Conservation (phyloP, 108 stramenopile genomes). For the Hondaea fermentalgiana region DNA sequence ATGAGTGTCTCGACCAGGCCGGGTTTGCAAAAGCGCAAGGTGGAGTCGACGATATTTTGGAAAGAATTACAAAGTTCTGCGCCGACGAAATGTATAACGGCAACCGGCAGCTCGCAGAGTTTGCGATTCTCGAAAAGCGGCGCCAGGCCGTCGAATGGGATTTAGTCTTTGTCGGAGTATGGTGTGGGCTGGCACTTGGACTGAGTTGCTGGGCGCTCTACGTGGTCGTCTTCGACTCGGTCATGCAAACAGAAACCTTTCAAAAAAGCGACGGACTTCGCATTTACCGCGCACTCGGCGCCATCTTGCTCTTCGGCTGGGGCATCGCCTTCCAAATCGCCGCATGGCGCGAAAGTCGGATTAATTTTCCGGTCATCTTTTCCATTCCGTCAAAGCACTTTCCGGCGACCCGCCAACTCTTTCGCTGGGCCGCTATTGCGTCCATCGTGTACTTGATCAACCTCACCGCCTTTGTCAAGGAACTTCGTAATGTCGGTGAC, state of each 20-base stretch:
- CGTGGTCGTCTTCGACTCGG: neutral
- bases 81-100: neutral
- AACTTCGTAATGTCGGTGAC: neutral
- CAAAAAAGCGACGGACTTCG: neutral
- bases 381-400: neutral
- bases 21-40: neutral
- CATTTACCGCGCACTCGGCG: neutral
- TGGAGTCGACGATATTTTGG: neutral
- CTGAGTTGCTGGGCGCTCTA: neutral
- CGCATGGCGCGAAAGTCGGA: neutral
- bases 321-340: neutral
- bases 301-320: neutral
- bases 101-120: neutral
- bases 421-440: neutral
- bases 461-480: neutral
- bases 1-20: neutral
- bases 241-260: neutral
- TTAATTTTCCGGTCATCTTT: constrained; percentile 5
- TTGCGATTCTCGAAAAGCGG: neutral
- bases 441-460: neutral
- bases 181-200: neutral
- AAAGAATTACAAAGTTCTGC: neutral
- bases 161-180: neutral
- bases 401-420: neutral
- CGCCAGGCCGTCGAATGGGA: neutral